phyloP scores from a whole-genome alignment of 2,329 filamentous ascomycete species.

The Pseudocercospora musae region DNA sequence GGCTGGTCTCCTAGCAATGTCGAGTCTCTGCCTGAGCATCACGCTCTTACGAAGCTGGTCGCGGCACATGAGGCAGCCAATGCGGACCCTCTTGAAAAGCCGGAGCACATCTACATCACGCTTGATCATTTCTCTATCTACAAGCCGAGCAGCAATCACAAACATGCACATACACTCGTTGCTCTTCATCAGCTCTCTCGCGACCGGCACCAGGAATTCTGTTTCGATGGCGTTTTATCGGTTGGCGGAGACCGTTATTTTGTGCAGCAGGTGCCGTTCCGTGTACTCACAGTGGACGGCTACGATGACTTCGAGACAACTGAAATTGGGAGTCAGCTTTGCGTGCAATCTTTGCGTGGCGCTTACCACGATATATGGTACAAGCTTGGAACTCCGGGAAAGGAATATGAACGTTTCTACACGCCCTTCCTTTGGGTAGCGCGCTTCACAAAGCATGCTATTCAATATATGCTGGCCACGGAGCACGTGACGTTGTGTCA shows the following conservation, averaged over 20 bases:
- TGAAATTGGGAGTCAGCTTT: slow-evolving; percentile 47
- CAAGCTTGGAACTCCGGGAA: slow-evolving; percentile 53
- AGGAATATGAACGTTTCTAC: slow-evolving; percentile 62
- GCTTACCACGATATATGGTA: slow-evolving; percentile 56
- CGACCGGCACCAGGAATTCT: slow-evolving; percentile 37
- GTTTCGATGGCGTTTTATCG: slow-evolving; percentile 60
- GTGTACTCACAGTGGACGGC: slow-evolving; percentile 61
- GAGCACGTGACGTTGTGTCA: slow-evolving; percentile 49
- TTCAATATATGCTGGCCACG: slow-evolving; percentile 58
- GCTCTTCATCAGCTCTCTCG: slow-evolving; percentile 16
- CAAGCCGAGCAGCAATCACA: background rate
- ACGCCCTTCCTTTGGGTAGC: slow-evolving; percentile 67
- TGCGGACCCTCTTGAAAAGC: background rate
- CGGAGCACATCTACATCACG: slow-evolving; percentile 15
- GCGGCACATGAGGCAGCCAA: slow-evolving; percentile 1
- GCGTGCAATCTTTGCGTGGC: slow-evolving; percentile 55
- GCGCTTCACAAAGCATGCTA: slow-evolving; percentile 66
- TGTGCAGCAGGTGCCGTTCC: slow-evolving; percentile 57
- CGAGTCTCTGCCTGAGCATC: slow-evolving; percentile 2
- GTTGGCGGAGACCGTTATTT: slow-evolving; percentile 45
- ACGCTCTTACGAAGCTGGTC: slow-evolving; percentile 7
- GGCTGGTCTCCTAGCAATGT: slow-evolving; percentile 7
- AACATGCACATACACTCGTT: slow-evolving; percentile 15
- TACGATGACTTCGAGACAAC: slow-evolving; percentile 57
- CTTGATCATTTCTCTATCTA: slow-evolving; percentile 24